Conservation (phyloP, 306 rosid genomes). For the Macrotyloma uniflorum region DNA sequence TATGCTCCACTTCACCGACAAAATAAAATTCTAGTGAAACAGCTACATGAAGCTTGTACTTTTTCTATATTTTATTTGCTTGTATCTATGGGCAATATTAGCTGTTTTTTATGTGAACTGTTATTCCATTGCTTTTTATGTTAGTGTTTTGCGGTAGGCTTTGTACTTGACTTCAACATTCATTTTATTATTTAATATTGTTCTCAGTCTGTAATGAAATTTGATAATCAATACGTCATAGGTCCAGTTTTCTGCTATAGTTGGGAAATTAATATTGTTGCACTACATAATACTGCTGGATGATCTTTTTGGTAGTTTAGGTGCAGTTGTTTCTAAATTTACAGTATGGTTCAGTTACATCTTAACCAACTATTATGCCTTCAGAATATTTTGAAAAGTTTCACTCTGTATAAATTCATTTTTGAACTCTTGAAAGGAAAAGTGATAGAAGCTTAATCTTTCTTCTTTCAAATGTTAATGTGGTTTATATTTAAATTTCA, state of each 20-base stretch:
- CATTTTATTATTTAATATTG: background rate
- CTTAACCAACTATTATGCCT: background rate
- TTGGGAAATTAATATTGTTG: background rate
- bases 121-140: background rate
- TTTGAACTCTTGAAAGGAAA: background rate
- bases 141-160: background rate
- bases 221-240: background rate
- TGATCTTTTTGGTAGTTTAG: background rate
- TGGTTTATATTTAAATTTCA: background rate
- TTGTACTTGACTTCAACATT: background rate
- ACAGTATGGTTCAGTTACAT: background rate
- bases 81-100: conserved; percentile 16
- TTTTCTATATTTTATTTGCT: conserved; percentile 20
- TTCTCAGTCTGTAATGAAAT: background rate
- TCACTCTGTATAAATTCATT: background rate
- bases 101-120: background rate
- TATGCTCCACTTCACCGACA: background rate
- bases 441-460: background rate
- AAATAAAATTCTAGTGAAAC: background rate
- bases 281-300: background rate
- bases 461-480: background rate
- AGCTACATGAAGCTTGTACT: conserved; percentile 13
- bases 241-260: background rate
- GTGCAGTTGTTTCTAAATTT: background rate
- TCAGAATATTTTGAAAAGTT: background rate